Percentiles rank a stretch among this genome's conserved stretches.
Conservation (phyloP, 164 flowering plant genomes). For the Hamamelis virginiana region DNA sequence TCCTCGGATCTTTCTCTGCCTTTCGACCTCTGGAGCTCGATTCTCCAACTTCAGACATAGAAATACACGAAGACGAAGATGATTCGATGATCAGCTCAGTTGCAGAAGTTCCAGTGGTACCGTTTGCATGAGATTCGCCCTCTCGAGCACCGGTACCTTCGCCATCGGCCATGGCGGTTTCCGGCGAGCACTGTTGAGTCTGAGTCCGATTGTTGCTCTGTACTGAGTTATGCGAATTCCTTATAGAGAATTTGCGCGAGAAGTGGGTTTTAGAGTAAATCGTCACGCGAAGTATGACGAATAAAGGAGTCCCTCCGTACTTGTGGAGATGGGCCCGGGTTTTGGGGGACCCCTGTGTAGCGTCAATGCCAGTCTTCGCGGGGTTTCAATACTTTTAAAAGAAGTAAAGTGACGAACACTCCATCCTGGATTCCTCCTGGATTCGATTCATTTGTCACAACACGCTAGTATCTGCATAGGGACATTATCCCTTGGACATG, state of each 20-base stretch:
- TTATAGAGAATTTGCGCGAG: not conserved
- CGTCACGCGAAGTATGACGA: not conserved
- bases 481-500: too few relatives aligned
- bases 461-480: too few relatives aligned
- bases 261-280: not conserved
- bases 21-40: not conserved
- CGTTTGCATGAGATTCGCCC: not conserved
- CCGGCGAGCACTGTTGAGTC: not conserved
- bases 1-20: conserved; percentile 33
- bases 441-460: too few relatives aligned
- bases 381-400: not conserved
- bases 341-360: too few relatives aligned
- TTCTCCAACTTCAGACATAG: conserved; percentile 1
- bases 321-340: too few relatives aligned
- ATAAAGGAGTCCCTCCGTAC: too few relatives aligned
- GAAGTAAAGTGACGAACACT: too few relatives aligned
- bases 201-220: too few relatives aligned
- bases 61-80: not conserved
- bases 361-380: not conserved
- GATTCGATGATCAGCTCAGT: not conserved
- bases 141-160: not conserved
- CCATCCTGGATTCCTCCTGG: too few relatives aligned
- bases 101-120: conserved; percentile 6
- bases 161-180: not conserved
- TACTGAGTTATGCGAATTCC: too few relatives aligned